Conservation (phyloP, 176 grass and related monocot genomes). For the Zea mays region DNA sequence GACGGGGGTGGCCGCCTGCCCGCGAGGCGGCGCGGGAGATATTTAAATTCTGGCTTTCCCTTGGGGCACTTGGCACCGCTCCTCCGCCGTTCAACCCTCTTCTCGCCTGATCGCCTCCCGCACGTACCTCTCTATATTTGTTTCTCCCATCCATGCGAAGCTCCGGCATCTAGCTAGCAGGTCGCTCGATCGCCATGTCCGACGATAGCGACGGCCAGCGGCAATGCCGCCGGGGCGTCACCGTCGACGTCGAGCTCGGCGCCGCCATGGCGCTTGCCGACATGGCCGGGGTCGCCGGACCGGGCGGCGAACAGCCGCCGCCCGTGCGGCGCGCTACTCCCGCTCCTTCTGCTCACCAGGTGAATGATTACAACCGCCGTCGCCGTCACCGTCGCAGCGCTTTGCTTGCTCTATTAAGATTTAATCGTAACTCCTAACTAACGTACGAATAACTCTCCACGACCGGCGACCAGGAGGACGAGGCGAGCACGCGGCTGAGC, state of each 20-base stretch:
- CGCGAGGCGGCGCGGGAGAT: background rate
- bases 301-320: background rate
- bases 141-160: background rate
- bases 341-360: background rate
- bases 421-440: no score
- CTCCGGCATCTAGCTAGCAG: background rate
- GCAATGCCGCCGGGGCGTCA: conserved; percentile 40
- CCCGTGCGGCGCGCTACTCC: background rate
- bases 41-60: conserved; percentile 9
- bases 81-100: no score
- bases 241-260: conserved; percentile 70
- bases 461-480: conserved; percentile 6
- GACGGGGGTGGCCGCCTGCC: background rate
- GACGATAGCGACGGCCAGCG: conserved; percentile 38
- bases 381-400: no score
- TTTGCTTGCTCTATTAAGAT: background rate
- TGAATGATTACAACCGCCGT: background rate
- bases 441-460: background rate
- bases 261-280: conserved; percentile 67
- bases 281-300: conserved; percentile 43
- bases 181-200: conserved; percentile 17
- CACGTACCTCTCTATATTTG: background rate
- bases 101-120: no score
- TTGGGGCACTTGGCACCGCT: no score
- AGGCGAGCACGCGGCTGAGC: conserved; percentile 44